Base-by-base conservation (phyloP, 2,329 filamentous ascomycete species). In the Fusarium zealandicum region DNA sequence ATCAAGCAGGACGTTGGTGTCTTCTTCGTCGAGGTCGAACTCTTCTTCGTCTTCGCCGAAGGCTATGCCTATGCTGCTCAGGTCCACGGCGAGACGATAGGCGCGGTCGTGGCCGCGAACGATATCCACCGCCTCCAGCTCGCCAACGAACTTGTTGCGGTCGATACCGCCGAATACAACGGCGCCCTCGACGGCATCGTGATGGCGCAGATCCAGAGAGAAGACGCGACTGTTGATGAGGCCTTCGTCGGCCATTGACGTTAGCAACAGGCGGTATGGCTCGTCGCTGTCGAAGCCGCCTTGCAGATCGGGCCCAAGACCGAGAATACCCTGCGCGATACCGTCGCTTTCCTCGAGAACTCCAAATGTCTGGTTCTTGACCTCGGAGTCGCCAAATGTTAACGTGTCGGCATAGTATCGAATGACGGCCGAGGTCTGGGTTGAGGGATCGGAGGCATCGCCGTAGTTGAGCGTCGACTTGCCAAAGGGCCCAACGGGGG, bases 161-260 rank as follows among this genome's bases (percentile, higher is more conserved):
- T 84, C 81, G 10, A 83, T 61, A 11, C 81, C 81, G 25, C 81
- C 81, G 53, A 82, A 83, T 45, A 82, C 80, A 51, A 84, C 64
- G 44, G 80, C 77, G 27, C 81, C 81, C 4, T 73, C 74, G 12
- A 74, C 61, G 10, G 73, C 69, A 11, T 75, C 76, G 33, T 74
- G 61, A 44, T 76, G 75, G 4, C 81, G 78, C 13, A 84, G 69
- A 46, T 83, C 80, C 18, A 84, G 71, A 6, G 78, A 72, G 63
- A 83, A 83, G 30, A 79, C 71, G n/a, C 78, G 78, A 50, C 76
- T 80, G 37, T 75, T 71, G 50, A 82, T 82, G 28, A 80, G 63
- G 13, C 76, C 77, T 59, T 82, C 76, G 0, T 70, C 64, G 1
- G 73, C 73, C 67, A 84, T 74, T 17, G 73, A 79, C 60, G 80